phyloP scores from a whole-genome alignment of 139 green algal genomes.

The Zygnema circumcarinatum region DNA sequence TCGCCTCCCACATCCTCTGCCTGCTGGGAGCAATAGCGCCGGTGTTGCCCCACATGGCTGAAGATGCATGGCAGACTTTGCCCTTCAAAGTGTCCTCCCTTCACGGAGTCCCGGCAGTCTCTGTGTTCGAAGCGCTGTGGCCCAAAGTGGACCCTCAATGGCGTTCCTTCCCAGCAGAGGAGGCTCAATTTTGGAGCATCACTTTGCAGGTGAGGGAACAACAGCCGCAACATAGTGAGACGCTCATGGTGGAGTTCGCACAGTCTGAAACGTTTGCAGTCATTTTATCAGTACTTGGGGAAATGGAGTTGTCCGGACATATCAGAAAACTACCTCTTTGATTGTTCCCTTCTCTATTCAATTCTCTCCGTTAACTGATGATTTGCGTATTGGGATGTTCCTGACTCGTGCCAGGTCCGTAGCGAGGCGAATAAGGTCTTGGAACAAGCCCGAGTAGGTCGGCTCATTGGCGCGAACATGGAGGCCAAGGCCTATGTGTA shows the following conservation, averaged over 20 bases:
- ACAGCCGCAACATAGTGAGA: too few species aligned
- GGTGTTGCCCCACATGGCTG: conserved; percentile 91
- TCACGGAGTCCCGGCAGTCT: conserved; percentile 32
- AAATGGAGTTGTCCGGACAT: too few species aligned
- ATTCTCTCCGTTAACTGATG: too few species aligned
- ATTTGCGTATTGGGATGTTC: too few species aligned
- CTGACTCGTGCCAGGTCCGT: conserved; percentile 37
- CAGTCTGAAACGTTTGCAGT: too few species aligned
- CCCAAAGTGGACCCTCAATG: conserved; percentile 64
- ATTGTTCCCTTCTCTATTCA: too few species aligned
- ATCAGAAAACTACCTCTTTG: too few species aligned
- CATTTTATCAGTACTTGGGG: too few species aligned
- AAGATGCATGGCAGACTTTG: conserved; percentile 91
- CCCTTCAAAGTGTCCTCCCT: conserved; percentile 56
- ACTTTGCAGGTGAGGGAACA: conserved; percentile 32
- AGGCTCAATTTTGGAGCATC: conserved; percentile 28
- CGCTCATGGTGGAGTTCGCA: too few species aligned
- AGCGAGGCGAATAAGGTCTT: conserved; percentile 75
- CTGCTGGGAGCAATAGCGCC: conserved; percentile 72
- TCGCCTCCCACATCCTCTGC: conserved; percentile 71
- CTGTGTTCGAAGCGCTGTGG: conserved; percentile 85
- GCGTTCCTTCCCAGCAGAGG: conserved; percentile 50
- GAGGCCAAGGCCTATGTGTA: conserved; percentile 81
- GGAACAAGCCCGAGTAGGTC: conserved; percentile 78
- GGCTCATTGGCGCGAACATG: conserved; percentile 80